Evolutionary conservation across 306 rosid species (phyloP).

Genomic region (Cucumis melo): DNA sequence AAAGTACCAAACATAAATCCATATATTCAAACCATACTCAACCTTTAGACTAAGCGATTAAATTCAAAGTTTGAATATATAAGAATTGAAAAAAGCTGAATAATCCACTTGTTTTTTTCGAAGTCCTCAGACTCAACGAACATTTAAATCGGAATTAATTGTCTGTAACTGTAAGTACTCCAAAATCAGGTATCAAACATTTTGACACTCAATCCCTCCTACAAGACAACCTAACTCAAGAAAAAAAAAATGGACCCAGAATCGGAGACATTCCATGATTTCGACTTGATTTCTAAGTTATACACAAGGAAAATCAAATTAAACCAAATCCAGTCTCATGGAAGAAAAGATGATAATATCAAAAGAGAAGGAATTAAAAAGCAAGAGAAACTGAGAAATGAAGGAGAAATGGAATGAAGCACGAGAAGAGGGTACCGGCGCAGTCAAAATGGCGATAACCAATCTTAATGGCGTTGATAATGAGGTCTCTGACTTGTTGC

Average conservation of each 20-base stretch:
- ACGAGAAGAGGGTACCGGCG: slow-evolving; percentile 37
- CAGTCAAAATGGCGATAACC: slow-evolving; percentile 88
- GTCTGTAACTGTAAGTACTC: not conserved
- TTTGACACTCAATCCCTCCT: not conserved
- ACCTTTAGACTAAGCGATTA: not conserved
- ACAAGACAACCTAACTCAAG: not conserved
- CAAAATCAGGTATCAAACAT: not conserved
- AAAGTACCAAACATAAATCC: not conserved
- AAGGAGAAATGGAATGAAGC: not conserved
- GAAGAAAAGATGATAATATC: not conserved
- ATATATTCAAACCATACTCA: not conserved
- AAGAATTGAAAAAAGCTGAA: not conserved
- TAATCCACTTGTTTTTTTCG: not conserved
- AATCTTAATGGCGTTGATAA: slow-evolving; percentile 56
- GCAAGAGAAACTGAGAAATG: not conserved
- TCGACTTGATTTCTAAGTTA: not conserved
- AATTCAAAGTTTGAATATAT: not conserved
- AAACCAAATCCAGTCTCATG: not conserved
- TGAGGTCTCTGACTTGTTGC: slow-evolving; percentile 43
- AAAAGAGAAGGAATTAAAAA: not conserved
- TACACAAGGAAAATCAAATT: slow-evolving; percentile 3
- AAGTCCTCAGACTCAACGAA: not conserved
- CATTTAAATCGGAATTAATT: not conserved
- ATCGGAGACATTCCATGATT: not conserved
- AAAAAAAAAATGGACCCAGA: not conserved